phyloP scores from a whole-genome alignment of 768 basidiomycete species.

The Pleurotus tuber-regium region DNA sequence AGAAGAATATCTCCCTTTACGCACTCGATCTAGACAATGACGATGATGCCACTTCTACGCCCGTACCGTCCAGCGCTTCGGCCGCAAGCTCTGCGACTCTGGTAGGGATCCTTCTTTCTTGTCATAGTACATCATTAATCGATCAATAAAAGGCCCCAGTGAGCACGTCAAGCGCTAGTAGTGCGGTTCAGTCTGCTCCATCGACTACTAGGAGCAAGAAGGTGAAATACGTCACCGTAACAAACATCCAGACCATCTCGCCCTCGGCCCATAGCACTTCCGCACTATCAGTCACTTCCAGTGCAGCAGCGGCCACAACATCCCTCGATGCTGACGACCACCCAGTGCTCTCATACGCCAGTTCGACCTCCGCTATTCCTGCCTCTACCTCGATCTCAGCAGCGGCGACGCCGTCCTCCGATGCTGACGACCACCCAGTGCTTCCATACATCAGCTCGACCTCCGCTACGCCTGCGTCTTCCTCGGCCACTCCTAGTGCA shows the following conservation, averaged over 20 bases:
- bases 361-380: neutral
- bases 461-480: neutral
- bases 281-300: neutral
- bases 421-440: constrained; percentile 1
- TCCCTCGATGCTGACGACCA: neutral
- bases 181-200: no score
- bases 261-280: neutral
- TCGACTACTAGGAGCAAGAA: constrained; percentile 2
- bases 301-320: neutral
- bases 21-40: neutral
- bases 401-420: neutral
- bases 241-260: neutral
- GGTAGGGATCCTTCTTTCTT: no score
- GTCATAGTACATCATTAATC: no score
- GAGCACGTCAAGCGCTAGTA: no score
- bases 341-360: neutral
- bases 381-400: neutral
- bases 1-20: constrained; percentile 2
- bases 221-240: constrained; percentile 7
- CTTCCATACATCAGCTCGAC: neutral
- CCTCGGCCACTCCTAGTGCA: neutral
- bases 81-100: no score
- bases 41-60: neutral
- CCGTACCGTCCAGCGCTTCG: no score
- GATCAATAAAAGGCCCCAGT: no score